Evolutionary conservation across 805 yeast species (phyloP).

Genomic region (Kodamaea nitidulidarum): DNA sequence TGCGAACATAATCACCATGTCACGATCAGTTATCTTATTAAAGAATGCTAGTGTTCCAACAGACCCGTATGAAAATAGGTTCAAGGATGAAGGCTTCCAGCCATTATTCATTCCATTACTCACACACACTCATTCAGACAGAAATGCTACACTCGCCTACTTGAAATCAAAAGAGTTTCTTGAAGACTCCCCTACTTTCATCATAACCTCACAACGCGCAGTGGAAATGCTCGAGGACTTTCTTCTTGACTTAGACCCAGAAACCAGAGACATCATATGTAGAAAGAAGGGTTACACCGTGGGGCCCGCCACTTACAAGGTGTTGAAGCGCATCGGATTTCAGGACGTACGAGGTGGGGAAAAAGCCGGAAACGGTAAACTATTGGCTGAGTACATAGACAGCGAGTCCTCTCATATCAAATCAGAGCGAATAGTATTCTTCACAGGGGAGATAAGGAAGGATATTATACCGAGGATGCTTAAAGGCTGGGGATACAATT

Average conservation of each 20-base stretch:
- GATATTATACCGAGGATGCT: slow-evolving; percentile 74
- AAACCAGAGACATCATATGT: slow-evolving; percentile 26
- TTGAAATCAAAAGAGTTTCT: slow-evolving; percentile 44
- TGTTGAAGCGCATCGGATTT: slow-evolving; percentile 62
- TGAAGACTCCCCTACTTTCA: slow-evolving; percentile 44
- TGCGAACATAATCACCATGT: not conserved
- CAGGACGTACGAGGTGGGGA: slow-evolving; percentile 64
- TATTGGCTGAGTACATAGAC: slow-evolving; percentile 61
- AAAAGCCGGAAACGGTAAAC: slow-evolving; percentile 76
- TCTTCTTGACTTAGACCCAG: slow-evolving; percentile 26
- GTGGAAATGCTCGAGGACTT: slow-evolving; percentile 68
- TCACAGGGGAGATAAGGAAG: slow-evolving; percentile 82
- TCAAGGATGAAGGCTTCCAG: slow-evolving; percentile 31
- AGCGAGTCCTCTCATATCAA: slow-evolving; percentile 16
- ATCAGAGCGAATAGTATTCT: slow-evolving; percentile 49
- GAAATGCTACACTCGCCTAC: slow-evolving; percentile 39
- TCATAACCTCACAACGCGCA: slow-evolving; percentile 88
- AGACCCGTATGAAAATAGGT: slow-evolving; percentile 59
- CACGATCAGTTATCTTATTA: slow-evolving; percentile 42
- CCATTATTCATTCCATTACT: slow-evolving; percentile 71
- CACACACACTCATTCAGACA: slow-evolving; percentile 55
- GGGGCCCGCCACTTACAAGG: slow-evolving; percentile 80
- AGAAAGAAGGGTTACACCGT: slow-evolving; percentile 72
- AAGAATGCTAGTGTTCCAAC: slow-evolving; percentile 68
- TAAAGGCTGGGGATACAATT: slow-evolving; percentile 34